These are phyloP conservation scores for Rhodamnia argentea DNA, from an alignment of 345 rosid species.

Conservation along the genomic window DNA sequence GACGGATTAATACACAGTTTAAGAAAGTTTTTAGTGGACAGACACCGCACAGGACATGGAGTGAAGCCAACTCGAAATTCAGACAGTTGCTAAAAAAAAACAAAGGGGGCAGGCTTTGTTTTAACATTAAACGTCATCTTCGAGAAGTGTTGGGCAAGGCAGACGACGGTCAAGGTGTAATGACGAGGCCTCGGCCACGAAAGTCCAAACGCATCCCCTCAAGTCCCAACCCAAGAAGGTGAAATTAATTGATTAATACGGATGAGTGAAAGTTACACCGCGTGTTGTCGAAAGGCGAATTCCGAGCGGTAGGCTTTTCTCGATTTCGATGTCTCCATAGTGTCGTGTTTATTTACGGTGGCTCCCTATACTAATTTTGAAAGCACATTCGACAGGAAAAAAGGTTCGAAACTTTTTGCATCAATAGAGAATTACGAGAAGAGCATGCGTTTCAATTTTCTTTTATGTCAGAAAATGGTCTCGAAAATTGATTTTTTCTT, in stretches of 20 bases:
- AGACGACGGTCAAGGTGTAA: neutral
- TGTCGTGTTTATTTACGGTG: neutral
- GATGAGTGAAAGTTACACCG: neutral
- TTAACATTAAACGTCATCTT: too few species aligned
- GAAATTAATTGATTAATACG: neutral
- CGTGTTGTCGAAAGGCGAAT: neutral
- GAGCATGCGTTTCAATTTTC: neutral
- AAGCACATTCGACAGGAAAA: neutral
- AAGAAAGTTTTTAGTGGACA: too few species aligned
- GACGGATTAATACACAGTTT: too few species aligned
- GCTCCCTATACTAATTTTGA: neutral
- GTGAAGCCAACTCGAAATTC: too few species aligned
- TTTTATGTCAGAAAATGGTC: neutral
- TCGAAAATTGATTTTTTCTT: neutral
- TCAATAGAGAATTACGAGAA: neutral
- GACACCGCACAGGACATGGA: too few species aligned
- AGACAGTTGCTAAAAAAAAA: too few species aligned
- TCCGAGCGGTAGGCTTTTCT: neutral
- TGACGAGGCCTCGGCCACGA: neutral
- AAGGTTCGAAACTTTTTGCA: neutral
- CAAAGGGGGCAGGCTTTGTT: too few species aligned
- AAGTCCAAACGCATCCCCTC: neutral
- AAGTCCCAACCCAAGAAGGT: neutral
- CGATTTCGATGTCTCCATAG: neutral
- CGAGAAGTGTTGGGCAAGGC: neutral